These are phyloP conservation scores for Teunomyces kruisii DNA, from an alignment of 805 yeast species.

Conservation along the genomic window DNA sequence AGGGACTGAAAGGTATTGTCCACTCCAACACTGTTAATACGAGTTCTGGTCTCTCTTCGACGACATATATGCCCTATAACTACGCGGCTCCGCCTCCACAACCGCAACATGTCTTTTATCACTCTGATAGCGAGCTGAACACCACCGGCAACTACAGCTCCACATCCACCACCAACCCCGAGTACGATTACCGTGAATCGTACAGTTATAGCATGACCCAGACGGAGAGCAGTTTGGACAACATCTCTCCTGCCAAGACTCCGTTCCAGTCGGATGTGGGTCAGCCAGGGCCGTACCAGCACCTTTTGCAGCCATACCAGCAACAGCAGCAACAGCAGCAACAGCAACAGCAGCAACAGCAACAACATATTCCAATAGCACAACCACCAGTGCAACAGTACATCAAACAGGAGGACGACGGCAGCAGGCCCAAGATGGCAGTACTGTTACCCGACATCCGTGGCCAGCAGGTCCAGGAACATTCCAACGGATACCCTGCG, in stretches of 20 bases:
- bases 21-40: neutral
- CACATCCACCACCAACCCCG: constrained; percentile 7
- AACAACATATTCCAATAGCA: no score
- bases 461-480: neutral
- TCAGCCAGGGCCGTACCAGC: neutral
- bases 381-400: neutral
- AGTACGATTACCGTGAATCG: constrained; percentile 13
- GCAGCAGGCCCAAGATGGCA: neutral
- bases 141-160: neutral
- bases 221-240: constrained; percentile 4
- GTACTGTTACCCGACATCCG: neutral
- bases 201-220: constrained; percentile 11
- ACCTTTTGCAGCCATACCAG: neutral
- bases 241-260: constrained; percentile 5
- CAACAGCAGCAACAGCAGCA: constrained; percentile 1
- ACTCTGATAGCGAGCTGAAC: constrained; percentile 10
- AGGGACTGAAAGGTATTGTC: neutral
- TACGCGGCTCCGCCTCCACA: constrained; percentile 4
- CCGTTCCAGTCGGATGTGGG: neutral
- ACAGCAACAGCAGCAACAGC: neutral
- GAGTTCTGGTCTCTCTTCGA: no score
- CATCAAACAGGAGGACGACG: neutral
- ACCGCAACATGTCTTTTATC: constrained; percentile 3
- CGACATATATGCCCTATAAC: constrained; percentile 2
- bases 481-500: neutral